phyloP scores from a whole-genome alignment of 2,329 filamentous ascomycete species.

The Colletotrichum sp. region DNA sequence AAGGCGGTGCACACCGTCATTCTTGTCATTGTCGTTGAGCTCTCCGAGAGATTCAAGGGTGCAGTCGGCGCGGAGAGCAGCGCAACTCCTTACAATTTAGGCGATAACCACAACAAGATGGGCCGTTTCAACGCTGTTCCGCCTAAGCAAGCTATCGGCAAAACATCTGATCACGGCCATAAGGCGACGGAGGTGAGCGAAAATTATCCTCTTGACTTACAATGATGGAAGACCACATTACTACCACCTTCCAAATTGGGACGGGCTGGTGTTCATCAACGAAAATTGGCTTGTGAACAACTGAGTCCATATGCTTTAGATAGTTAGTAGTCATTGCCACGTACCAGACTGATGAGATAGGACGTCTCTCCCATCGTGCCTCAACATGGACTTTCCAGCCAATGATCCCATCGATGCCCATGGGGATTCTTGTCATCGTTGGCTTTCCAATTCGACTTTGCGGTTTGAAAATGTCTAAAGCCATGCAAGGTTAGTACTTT shows the following conservation, averaged over 20 bases:
- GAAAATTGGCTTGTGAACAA: no score
- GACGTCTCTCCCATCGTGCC: not conserved
- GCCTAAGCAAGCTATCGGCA: not conserved
- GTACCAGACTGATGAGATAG: no score
- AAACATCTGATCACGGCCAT: not conserved
- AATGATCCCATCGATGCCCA: not conserved
- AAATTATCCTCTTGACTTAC: not conserved
- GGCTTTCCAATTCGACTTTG: not conserved
- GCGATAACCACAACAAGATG: not conserved
- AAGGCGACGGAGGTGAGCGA: not conserved
- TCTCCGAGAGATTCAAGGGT: not conserved
- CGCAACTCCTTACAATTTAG: not conserved
- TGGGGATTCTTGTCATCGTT: not conserved
- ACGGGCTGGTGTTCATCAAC: no score
- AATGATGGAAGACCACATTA: not conserved
- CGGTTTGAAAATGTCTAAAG: not conserved
- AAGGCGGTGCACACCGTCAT: not conserved
- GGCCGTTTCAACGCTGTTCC: not conserved
- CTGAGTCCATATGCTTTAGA: no score
- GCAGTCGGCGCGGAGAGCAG: not conserved
- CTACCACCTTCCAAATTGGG: no score
- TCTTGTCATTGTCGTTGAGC: not conserved
- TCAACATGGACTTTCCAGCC: not conserved
- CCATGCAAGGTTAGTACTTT: not conserved
- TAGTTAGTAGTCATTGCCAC: no score